Percentiles rank a stretch among this genome's conserved stretches.
phyloP scores from a whole-genome alignment of 495 filamentous ascomycete species.

The Aspergillus sclerotioniger region DNA sequence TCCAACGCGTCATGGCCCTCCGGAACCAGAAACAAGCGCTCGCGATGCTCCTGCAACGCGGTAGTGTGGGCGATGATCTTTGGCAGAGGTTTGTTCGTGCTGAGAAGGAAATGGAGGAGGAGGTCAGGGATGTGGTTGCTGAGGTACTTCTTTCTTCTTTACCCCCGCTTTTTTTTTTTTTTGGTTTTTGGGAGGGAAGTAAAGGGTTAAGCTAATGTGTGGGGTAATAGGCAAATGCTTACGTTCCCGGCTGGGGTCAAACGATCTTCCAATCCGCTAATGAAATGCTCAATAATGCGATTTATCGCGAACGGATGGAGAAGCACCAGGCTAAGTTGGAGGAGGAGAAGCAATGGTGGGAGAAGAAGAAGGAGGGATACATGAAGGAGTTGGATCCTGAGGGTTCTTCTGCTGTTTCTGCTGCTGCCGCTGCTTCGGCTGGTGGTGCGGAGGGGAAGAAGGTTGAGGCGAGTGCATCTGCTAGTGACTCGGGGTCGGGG shows the following conservation, averaged over 20 bases:
- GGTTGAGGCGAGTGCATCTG: constrained; percentile 11
- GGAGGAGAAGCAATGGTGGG: constrained; percentile 86
- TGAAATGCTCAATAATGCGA: constrained; percentile 70
- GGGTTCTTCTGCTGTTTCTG: constrained; percentile 17
- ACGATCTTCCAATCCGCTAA: constrained; percentile 93
- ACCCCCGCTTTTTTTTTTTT: neutral
- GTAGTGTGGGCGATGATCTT: constrained; percentile 92
- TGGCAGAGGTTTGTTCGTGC: constrained; percentile 89
- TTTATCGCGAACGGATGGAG: constrained; percentile 58
- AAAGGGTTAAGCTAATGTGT: constrained; percentile 1
- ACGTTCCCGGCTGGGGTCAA: constrained; percentile 83
- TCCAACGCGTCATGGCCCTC: constrained; percentile 82
- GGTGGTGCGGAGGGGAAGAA: no score
- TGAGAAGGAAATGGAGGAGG: constrained; percentile 97
- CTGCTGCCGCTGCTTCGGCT: constrained; percentile 7
- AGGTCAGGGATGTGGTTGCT: constrained; percentile 86
- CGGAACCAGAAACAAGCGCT: constrained; percentile 82
- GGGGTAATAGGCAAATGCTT: constrained; percentile 71
- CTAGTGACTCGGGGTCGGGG: constrained; percentile 12
- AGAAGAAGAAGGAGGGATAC: constrained; percentile 75
- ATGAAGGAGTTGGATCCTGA: constrained; percentile 77
- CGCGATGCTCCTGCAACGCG: constrained; percentile 76
- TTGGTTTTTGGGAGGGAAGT: neutral
- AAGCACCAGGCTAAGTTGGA: constrained; percentile 65
- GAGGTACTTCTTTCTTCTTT: constrained; percentile 58